Evolutionary conservation across 2,329 filamentous ascomycete species (phyloP).

Genomic region (Geoglossum cookeanum): DNA sequence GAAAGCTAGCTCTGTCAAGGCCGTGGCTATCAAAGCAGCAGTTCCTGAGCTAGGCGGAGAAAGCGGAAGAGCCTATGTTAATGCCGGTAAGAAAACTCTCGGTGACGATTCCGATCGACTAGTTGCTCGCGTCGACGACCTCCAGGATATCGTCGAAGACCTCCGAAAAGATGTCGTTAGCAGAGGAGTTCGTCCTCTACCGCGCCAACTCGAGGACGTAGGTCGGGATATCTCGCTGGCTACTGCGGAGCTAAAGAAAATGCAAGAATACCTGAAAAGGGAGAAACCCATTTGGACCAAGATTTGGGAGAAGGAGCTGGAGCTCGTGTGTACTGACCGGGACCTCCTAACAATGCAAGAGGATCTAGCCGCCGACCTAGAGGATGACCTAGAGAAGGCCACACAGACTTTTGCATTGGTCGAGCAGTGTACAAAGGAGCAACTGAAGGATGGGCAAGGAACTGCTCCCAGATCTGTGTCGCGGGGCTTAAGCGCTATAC

Average conservation of each 20-base stretch:
- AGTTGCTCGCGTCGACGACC: conserved; percentile 79
- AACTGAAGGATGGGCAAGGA: conserved; percentile 46
- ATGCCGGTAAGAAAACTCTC: conserved; percentile 69
- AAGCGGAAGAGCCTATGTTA: conserved; percentile 70
- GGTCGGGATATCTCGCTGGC: conserved; percentile 71
- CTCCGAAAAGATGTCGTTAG: conserved; percentile 91
- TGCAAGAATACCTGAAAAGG: conserved; percentile 76
- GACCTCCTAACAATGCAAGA: conserved; percentile 93
- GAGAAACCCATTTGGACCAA: conserved; percentile 98
- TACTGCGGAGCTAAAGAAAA: conserved; percentile 73
- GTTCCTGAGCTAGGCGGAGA: conserved; percentile 57
- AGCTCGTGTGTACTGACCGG: conserved; percentile 86
- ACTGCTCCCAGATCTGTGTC: conserved; percentile 35
- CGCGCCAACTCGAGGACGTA: conserved; percentile 73
- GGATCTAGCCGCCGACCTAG: conserved; percentile 76
- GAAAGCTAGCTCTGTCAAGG: conserved; percentile 69
- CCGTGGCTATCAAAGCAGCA: conserved; percentile 47
- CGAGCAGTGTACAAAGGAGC: conserved; percentile 95
- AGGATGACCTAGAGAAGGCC: conserved; percentile 90
- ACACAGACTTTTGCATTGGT: conserved; percentile 85
- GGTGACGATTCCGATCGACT: conserved; percentile 76
- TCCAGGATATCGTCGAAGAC: conserved; percentile 95
- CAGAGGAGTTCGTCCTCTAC: conserved; percentile 77
- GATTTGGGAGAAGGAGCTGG: conserved; percentile 96
- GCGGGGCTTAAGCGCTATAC: conserved; percentile 34